Conservation (phyloP, 805 yeast genomes). For the Citeromyces matritensis region DNA sequence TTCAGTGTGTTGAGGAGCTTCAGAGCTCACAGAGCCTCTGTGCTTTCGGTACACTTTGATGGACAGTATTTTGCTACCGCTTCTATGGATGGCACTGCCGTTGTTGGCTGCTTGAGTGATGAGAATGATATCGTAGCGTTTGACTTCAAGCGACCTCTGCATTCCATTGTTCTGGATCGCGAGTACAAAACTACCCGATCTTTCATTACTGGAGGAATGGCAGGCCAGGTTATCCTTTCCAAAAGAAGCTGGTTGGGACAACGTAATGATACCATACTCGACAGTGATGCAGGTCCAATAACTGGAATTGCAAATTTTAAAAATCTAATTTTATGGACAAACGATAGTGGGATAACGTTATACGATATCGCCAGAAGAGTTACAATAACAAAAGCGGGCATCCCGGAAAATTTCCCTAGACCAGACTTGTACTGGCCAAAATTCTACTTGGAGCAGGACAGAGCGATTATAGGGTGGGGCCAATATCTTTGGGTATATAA, state of each 20-base stretch:
- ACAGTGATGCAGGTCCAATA: constrained; percentile 52
- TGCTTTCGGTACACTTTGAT: constrained; percentile 58
- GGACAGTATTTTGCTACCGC: constrained; percentile 72
- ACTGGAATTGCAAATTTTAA: constrained; percentile 50
- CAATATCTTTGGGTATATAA: constrained; percentile 59
- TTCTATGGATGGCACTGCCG: constrained; percentile 88
- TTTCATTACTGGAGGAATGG: constrained; percentile 81
- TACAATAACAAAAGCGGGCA: constrained; percentile 32
- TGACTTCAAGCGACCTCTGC: constrained; percentile 80
- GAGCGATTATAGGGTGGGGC: constrained; percentile 75
- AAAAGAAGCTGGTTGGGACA: constrained; percentile 81
- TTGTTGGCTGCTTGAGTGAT: constrained; percentile 55
- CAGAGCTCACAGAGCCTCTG: constrained; percentile 76
- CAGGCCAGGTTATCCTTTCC: constrained; percentile 66
- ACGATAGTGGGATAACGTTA: constrained; percentile 63
- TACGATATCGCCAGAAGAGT: constrained; percentile 40
- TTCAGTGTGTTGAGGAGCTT: constrained; percentile 53
- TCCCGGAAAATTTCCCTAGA: constrained; percentile 41
- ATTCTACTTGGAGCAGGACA: constrained; percentile 46
- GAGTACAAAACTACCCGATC: constrained; percentile 45
- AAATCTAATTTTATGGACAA: constrained; percentile 68
- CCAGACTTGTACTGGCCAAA: constrained; percentile 82
- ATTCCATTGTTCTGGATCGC: constrained; percentile 70
- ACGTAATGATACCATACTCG: constrained; percentile 52
- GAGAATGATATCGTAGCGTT: constrained; percentile 52